Evolutionary conservation across 495 filamentous ascomycete genomes (phyloP), one percentile per base, ranked within the genome.

Genomic region (Lindgomyces ingoldianus): DNA sequence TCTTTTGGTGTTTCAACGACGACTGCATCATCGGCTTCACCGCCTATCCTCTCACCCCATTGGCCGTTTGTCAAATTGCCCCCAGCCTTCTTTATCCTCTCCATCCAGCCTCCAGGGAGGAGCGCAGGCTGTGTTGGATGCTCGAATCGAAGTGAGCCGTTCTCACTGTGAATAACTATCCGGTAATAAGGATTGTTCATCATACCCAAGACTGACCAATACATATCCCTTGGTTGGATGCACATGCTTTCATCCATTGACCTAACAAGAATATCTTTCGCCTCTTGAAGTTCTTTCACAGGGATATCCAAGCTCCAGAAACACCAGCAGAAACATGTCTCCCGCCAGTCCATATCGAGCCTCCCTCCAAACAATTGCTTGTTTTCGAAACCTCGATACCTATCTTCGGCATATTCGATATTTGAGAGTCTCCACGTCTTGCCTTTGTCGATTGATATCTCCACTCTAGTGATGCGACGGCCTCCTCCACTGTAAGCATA

Each of bases 101-200:
- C 91, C 93, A 98, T 98, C 93, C 93, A 98, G 0, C 93, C 93
- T 10, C 91, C 91, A 0, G 89, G 81, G 57, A 86, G 85, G 27
- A 91, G 71, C 0, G 86, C 87, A 12, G 93, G 92, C 68, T 92
- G 89, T 1, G 90, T 96, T 0, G 93, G 93, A 69, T 98, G 93
- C 65, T 97, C 93, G 61, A 98, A 97, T 8, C 84, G 82, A 45
- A 98, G 74, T 22, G 65, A 72, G 33, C 85, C 80, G 0, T 78
- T 82, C 64, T 96, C 89, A 60, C 87, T 87, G 44, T 83, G 85
- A 60, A 98, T 90, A 4, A 85, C 82, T 4, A 98, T 81, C 16
- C 93, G 81, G 74, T 87, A 98, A 93, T 93, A 98, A 6, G 92
- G 89, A 70, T 96, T 97, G 73, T 98, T 96, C 93, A 98, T 98